Percentiles rank a stretch among this genome's conserved stretches.
phyloP scores from a whole-genome alignment of 768 basidiomycete species.

The Boletales sp. region DNA sequence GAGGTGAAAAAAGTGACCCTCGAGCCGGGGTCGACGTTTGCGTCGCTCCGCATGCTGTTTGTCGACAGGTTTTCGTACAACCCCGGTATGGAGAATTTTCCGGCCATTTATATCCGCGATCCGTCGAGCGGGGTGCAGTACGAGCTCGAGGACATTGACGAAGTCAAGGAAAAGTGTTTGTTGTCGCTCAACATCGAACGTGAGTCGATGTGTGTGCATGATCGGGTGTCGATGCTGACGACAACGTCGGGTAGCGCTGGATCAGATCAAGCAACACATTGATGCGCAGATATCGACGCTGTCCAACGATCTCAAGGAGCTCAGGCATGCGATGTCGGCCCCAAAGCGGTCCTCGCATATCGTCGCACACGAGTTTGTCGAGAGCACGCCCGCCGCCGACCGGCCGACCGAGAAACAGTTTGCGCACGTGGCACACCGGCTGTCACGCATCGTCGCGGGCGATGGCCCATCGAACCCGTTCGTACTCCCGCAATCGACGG shows the following conservation, averaged over 20 bases:
- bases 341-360: constrained; percentile 56
- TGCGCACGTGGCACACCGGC: constrained; percentile 64
- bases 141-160: constrained; percentile 91
- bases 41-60: constrained; percentile 80
- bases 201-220: constrained; percentile 42
- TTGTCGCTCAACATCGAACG: constrained; percentile 95
- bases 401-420: constrained; percentile 79
- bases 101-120: constrained; percentile 93
- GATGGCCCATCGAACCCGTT: constrained; percentile 33
- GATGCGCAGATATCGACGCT: constrained; percentile 84
- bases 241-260: constrained; percentile 68
- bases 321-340: constrained; percentile 61
- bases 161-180: constrained; percentile 84
- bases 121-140: constrained; percentile 90
- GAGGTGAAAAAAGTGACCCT: constrained; percentile 86
- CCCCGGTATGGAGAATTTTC: constrained; percentile 90
- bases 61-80: constrained; percentile 94
- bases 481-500: constrained; percentile 62
- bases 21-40: constrained; percentile 66
- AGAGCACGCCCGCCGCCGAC: constrained; percentile 59
- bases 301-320: constrained; percentile 87
- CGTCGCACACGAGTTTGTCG: constrained; percentile 53
- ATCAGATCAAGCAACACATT: constrained; percentile 98
- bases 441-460: constrained; percentile 66
- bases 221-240: too few species aligned